Base-by-base conservation (phyloP, 352 stramenopile species). In the Thalassiosira hispida region DNA sequence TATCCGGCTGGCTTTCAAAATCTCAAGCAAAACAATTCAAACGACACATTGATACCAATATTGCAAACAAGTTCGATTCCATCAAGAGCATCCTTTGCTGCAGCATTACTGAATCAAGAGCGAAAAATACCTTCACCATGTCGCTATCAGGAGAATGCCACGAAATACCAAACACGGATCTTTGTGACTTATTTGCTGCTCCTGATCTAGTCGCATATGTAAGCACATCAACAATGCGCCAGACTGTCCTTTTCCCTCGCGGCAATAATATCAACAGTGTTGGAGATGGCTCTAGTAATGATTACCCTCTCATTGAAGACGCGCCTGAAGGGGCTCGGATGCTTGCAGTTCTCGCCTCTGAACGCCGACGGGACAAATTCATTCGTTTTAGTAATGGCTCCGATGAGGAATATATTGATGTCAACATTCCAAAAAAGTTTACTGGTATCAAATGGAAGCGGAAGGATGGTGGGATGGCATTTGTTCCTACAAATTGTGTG, bases 261-360 rank as follows among this genome's bases (percentile, higher is more conserved):
- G 61, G 56, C 11, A 52, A 75, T 14, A 11, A 53, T n/a, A 33
- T 6, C 12, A 42, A 38, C 18, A 52, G 71, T n/a, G 44, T 16
- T 53, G 44, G 8, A 38, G 3, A 57, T 25, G 59, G 55, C 1
- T 63, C 25, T 56, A 85, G 72, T 51, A 62, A 70, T 52, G 33
- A 27, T 18, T 25, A 31, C 29, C 84, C 82, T 62, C 70, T 92
- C 0, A 70, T 91, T 23, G n/a, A 84, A 20, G 77, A 90, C 62
- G 79, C 82, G 23, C 85, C 86, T 3, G 89, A 94, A 73, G 85
- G 82, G 18, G 86, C 85, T 59, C 44, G 85, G 62, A 25, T 94
- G 33, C 63, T 92, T 35, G 73, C 62, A 12, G 72, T 90, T 22
- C 38, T 94, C 59, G 86, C 86, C 59, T 92, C 83, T 4, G 75